These are phyloP conservation scores for Diaporthe destruens DNA, from an alignment of 2,329 filamentous ascomycete species.

Conservation along the genomic window DNA sequence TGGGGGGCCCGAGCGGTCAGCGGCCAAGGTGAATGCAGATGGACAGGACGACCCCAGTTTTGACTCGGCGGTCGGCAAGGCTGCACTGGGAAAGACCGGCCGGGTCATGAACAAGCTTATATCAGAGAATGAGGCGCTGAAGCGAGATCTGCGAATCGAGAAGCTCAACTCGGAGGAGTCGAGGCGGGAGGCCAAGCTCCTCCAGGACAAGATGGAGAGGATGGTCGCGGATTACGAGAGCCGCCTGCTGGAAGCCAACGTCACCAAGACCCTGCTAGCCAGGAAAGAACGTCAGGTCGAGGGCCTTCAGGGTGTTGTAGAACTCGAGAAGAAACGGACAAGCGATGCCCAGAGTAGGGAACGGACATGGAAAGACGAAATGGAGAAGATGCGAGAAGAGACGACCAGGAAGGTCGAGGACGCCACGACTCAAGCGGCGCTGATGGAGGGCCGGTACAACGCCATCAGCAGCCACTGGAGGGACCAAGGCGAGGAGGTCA, in stretches of 20 bases:
- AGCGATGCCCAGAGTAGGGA: slow-evolving; percentile 71
- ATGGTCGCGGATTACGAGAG: slow-evolving; percentile 77
- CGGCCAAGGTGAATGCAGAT: slow-evolving; percentile 40
- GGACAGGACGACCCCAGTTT: slow-evolving; percentile 50
- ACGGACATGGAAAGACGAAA: slow-evolving; percentile 70
- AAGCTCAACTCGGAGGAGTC: slow-evolving; percentile 76
- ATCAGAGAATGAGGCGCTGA: slow-evolving; percentile 82
- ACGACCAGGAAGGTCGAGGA: slow-evolving; percentile 74
- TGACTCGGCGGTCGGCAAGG: slow-evolving; percentile 78
- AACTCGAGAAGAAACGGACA: slow-evolving; percentile 73
- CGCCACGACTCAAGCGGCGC: slow-evolving; percentile 72
- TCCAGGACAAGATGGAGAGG: slow-evolving; percentile 79
- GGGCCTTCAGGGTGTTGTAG: slow-evolving; percentile 73
- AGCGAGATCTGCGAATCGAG: slow-evolving; percentile 78
- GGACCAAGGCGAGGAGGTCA: slow-evolving; percentile 73
- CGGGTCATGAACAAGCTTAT: slow-evolving; percentile 85
- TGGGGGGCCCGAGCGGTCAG: slow-evolving; percentile 34
- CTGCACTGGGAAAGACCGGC: slow-evolving; percentile 79
- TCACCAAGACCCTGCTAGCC: slow-evolving; percentile 78
- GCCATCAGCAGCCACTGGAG: slow-evolving; percentile 75
- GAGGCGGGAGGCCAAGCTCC: slow-evolving; percentile 74
- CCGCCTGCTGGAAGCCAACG: slow-evolving; percentile 75
- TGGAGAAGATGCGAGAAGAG: slow-evolving; percentile 72
- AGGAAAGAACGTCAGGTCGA: slow-evolving; percentile 82
- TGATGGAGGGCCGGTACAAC: slow-evolving; percentile 79